Base-by-base conservation (phyloP, 1,284 basidiomycete genomes). In the Malassezia vespertilionis region DNA sequence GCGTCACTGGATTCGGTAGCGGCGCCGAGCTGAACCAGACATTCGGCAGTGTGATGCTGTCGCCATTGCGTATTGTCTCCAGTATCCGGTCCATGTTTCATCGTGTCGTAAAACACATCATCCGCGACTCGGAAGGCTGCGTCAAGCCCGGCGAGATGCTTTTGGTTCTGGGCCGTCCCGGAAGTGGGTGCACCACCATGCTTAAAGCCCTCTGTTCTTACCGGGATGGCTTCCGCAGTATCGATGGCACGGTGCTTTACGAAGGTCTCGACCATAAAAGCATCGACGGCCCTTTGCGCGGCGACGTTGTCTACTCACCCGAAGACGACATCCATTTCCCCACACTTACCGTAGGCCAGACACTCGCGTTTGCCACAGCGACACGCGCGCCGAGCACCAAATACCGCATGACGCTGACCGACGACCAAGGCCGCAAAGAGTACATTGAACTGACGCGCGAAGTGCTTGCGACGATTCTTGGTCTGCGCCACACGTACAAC, bases 71-170 rank as follows among this genome's bases (percentile, higher is more conserved):
- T n/a, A 40, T 48, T n/a, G 8, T 54, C 32, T 44, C 48, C 10
- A 42, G 53, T 42, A 49, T 61, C 33, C 52, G 36, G 10, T 33
- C 44, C n/a, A 26, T 60, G 24, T 37, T 60, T 10, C 54, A 59
- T 15, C 61, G 60, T 1, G 57, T 61, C 2, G 42, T 65, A 33
- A 63, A 61, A 52, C 53, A 44, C 27, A 65, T 63, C 15, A 44
- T 63, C 4, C 49, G 55, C 24, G 47, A 55, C 36, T 48, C 62
- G 38, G 46, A 46, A 20, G 61, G 61, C 23, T 47, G 44, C 31
- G 58, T 55, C n/a, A 56, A 82, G 61, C 80, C 80, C 1, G 80
- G 80, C 3, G 78, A 80, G 71, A 77, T 80, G 69, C 74, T 75
- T 52, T 61, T 78, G 53, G 76, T 78, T 27, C 71, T 77, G 26